These are phyloP conservation scores for Gastrolobium villosum DNA, from an alignment of 306 rosid genomes.

Conservation along the genomic window DNA sequence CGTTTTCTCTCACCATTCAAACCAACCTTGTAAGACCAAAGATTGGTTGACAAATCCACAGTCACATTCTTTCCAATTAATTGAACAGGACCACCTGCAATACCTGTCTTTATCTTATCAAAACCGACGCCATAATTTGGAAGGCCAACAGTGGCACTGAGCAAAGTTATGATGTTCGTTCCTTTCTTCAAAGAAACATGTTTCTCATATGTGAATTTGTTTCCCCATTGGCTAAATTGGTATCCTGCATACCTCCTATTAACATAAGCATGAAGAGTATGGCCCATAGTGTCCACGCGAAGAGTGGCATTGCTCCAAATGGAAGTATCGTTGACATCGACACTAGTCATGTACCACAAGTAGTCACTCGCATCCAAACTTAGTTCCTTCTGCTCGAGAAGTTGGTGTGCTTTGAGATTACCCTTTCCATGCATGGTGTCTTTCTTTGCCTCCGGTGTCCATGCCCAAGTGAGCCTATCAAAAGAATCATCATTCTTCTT, in stretches of 20 bases:
- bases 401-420: not conserved
- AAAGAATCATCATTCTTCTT: not conserved
- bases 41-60: constrained; percentile 30
- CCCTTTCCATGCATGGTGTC: constrained; percentile 7
- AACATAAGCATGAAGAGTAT: constrained; percentile 31
- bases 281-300: constrained; percentile 5
- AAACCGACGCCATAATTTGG: not conserved
- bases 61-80: not conserved
- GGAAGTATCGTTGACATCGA: not conserved
- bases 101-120: constrained; percentile 31
- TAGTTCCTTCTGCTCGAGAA: constrained; percentile 22
- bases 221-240: not conserved
- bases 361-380: constrained; percentile 12
- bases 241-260: not conserved
- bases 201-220: not conserved
- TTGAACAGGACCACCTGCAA: constrained; percentile 24
- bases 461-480: constrained; percentile 13
- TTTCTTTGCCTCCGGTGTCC: constrained; percentile 14
- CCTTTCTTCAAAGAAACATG: constrained; percentile 2
- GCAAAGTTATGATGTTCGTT: not conserved
- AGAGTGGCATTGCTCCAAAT: not conserved
- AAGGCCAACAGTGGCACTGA: constrained; percentile 12
- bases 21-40: constrained; percentile 40
- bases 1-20: constrained; percentile 30
- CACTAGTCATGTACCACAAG: constrained; percentile 35